Evolutionary conservation across 768 basidiomycete genomes (phyloP), one percentile per base, ranked within the genome.

Genomic region (Auricularia cornea): DNA sequence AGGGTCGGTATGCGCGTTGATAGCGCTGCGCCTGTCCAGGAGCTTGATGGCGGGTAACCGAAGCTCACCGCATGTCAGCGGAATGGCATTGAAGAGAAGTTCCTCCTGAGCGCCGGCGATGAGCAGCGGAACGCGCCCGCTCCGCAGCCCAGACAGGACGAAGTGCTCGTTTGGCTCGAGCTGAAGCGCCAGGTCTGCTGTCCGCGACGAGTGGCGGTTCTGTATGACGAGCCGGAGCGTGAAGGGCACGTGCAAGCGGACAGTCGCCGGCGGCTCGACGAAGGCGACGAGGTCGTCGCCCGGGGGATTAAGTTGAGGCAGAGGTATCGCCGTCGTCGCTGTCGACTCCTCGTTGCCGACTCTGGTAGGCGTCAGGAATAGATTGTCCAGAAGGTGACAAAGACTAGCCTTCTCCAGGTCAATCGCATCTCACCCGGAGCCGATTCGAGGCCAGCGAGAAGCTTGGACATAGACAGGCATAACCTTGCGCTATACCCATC

Each of bases 161-260:
- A 97, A 96, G n/a, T 81, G 79, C 48, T 91, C 90, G 64, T 88
- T 86, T 1, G 85, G 80, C 61, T 96, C 93, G 31, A 94, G 79
- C 35, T 87, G 83, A 10, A 94, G 80, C 12, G 83, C 78, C 35
- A 95, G 73, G 66, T 86, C 86, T 0, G 89, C 88, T 2, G 91
- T 83, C 38, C 85, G 81, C 8, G 77, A 77, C 3, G 82, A 78
- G 64, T 87, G 81, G 62, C 82, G 75, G 72, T 92, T 92, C 70
- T 93, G 84, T 64, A 90, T 73, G 65, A 77, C 81, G 59, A 88
- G 72, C 59, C 79, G 74, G 31, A 92, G 78, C 3, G 79, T 71
- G 20, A 86, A 72, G 0, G 87, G 85, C 2, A 74, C 70, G 69
- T 94, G 92, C 3, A 94, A 78, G 41, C 73, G 81, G 10, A 86